phyloP scores from a whole-genome alignment of 192 early-diverging fungal genomes.

The Gonapodya prolifera region DNA sequence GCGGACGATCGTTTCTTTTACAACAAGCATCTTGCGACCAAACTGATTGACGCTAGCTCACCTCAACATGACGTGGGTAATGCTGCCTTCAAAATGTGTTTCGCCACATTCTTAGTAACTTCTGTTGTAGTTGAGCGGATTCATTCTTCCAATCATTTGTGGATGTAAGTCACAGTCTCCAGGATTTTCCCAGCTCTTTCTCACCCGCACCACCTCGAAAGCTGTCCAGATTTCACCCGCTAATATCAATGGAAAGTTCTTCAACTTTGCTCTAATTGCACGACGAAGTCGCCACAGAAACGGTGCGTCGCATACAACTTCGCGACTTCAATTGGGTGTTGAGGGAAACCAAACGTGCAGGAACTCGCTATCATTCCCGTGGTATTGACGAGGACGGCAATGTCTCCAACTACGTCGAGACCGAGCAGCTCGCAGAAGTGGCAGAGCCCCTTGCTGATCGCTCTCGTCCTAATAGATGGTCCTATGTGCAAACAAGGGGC shows the following conservation, averaged over 20 bases:
- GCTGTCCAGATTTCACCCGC: constrained; percentile 49
- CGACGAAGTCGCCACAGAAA: constrained; percentile 68
- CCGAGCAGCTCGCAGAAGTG: constrained; percentile 73
- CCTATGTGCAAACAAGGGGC: constrained; percentile 89
- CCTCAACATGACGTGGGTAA: constrained; percentile 1
- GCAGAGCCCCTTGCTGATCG: constrained; percentile 30
- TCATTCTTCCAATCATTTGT: constrained; percentile 80
- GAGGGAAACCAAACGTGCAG: constrained; percentile 15
- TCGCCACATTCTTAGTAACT: background rate
- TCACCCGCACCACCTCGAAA: constrained; percentile 9
- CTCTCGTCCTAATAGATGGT: constrained; percentile 30
- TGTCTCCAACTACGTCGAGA: constrained; percentile 96
- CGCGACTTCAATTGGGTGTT: background rate
- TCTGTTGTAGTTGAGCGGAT: constrained; percentile 42
- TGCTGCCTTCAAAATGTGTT: background rate
- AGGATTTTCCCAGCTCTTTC: background rate
- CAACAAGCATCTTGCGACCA: constrained; percentile 61
- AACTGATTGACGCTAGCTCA: constrained; percentile 47
- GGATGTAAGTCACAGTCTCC: constrained; percentile 52
- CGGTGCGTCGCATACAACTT: constrained; percentile 10
- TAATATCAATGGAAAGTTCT: constrained; percentile 47
- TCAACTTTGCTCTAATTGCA: constrained; percentile 71
- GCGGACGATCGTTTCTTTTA: constrained; percentile 93
- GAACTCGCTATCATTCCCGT: constrained; percentile 85
- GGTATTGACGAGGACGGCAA: constrained; percentile 85